Evolutionary conservation across 495 filamentous ascomycete genomes (phyloP), one percentile per base, ranked within the genome.

Genomic region (Lentithecium fluviatile): DNA sequence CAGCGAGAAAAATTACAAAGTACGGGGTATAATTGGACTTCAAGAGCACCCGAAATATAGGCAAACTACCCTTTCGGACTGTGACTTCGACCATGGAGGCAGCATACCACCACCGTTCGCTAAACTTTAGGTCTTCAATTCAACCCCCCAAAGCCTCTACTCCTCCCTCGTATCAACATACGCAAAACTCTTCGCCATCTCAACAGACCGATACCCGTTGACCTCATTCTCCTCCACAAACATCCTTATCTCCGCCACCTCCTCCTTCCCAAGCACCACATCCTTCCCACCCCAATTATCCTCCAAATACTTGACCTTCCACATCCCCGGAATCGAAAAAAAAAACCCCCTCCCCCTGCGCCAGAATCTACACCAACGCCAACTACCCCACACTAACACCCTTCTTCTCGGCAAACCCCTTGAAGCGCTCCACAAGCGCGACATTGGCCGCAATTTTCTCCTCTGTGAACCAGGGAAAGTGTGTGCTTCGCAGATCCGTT

Each of bases 271-370:
- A 20, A 75, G 38, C 43, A 67, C 56, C 23, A 75, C 49, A 25
- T 71, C 59, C 8, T 73, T 32, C 11, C 66, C 51, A 1, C 56
- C 71, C 32, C 70, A 49, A 52, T 75, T 75, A 60, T 75, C 68
- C 52, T 75, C 70, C 37, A 75, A 48, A 42, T 66, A 66, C n/a
- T 62, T 46, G 11, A 72, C 34, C 36, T 64, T 69, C 29, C 67
- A 74, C 15, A 71, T 74, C 0, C 69, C 84, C 0, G 85, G 84
- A 66, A 85, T 85, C 0, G 82, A 78, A 52, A 87, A 76, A 13
- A 86, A 74, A 62, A n/a, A n/a, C n/a, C n/a, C 85, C 80, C n/a
- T 78, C 71, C 0, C 84, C 84, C 64, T 85, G 83, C 24, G 71
- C 73, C 53, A 88, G 56, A 54, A 87, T 37, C 83, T 83, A 87